A percentile compares a stretch with the other conserved stretches of the same genome.
Conservation (phyloP, 164 flowering plant genomes). For the Umbellularia californica region DNA sequence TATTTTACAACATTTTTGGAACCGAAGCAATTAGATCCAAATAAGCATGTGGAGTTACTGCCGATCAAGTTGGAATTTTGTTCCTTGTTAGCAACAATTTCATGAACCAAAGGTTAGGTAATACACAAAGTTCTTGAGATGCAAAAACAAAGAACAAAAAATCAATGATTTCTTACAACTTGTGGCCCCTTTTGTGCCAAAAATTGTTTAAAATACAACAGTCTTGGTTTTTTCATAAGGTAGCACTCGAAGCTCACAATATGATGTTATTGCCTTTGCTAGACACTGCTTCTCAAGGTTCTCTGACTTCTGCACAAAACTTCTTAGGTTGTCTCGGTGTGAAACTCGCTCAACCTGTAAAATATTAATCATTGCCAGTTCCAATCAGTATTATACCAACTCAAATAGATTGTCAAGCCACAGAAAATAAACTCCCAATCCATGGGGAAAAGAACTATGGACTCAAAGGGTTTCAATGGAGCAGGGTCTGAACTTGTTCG, state of each 20-base stretch:
- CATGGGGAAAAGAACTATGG: not conserved
- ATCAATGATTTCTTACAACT: not conserved
- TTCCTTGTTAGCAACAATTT: not conserved
- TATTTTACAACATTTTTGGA: no score
- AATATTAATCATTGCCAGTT: not conserved
- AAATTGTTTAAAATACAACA: constrained; percentile 59
- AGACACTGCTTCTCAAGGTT: constrained; percentile 88
- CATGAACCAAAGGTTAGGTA: not conserved
- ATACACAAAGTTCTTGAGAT: not conserved
- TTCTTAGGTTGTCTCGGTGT: constrained; percentile 77
- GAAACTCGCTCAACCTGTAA: constrained; percentile 90
- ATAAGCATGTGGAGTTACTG: not conserved
- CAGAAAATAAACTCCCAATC: not conserved
- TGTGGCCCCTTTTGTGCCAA: not conserved
- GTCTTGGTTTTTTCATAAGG: constrained; percentile 66
- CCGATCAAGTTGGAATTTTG: not conserved
- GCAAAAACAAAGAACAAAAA: not conserved
- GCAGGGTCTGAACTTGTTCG: not conserved
- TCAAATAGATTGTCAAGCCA: not conserved
- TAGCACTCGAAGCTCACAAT: constrained; percentile 86
- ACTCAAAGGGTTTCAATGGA: not conserved
- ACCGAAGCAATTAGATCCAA: not conserved
- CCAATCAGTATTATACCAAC: not conserved
- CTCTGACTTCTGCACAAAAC: constrained; percentile 84
- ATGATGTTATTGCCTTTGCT: constrained; percentile 72